phyloP scores from a whole-genome alignment of 2,329 filamentous ascomycete species.

The Basipetospora chlamydospora region DNA sequence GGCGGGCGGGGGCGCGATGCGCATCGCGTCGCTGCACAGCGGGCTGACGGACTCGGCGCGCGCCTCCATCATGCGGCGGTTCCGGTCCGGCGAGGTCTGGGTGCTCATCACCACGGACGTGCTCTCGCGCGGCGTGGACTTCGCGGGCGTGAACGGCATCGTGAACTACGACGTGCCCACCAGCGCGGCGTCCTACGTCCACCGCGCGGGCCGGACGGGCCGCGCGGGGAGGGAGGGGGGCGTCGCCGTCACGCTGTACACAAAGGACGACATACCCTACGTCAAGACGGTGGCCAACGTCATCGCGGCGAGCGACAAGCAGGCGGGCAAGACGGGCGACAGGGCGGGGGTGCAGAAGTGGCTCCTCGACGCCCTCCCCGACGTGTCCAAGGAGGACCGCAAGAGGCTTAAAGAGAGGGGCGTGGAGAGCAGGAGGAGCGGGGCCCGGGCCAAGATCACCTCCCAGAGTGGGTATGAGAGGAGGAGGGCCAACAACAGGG shows the following conservation, averaged over 20 bases:
- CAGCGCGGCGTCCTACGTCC: constrained; percentile 81
- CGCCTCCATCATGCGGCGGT: constrained; percentile 71
- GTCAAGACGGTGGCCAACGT: constrained; percentile 90
- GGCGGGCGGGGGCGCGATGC: constrained; percentile 67
- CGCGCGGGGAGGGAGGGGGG: constrained; percentile 78
- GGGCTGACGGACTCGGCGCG: constrained; percentile 65
- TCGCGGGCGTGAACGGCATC: constrained; percentile 86
- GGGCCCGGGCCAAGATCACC: constrained; percentile 53
- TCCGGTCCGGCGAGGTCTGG: constrained; percentile 89
- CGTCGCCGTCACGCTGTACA: constrained; percentile 86
- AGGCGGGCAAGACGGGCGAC: constrained; percentile 38
- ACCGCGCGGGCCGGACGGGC: constrained; percentile 83
- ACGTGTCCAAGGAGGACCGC: constrained; percentile 69
- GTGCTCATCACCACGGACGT: constrained; percentile 92
- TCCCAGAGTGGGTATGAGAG: constrained; percentile 68
- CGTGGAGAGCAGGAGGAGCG: constrained; percentile 51
- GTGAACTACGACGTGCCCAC: constrained; percentile 96
- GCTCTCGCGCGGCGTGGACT: constrained; percentile 82
- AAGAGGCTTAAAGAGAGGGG: constrained; percentile 70
- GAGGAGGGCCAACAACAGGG: constrained; percentile 50
- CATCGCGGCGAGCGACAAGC: constrained; percentile 68
- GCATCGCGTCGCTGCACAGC: constrained; percentile 83
- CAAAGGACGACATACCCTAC: constrained; percentile 79
- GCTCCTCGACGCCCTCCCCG: constrained; percentile 76
- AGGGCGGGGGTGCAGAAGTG: constrained; percentile 60